These are phyloP conservation scores for Mycena indigotica DNA, from an alignment of 768 basidiomycete species.

Conservation along the genomic window DNA sequence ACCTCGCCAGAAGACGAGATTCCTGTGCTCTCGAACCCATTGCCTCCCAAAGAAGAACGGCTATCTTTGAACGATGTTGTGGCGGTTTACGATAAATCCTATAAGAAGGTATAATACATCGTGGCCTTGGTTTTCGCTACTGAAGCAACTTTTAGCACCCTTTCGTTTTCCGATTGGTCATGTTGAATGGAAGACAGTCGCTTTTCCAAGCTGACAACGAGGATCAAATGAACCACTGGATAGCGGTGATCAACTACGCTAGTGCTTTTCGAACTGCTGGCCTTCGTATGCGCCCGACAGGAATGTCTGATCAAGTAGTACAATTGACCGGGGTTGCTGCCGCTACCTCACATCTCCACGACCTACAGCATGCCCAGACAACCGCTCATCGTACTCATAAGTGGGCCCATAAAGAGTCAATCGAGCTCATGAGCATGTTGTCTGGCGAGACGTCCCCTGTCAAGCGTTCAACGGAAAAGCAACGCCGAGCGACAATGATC, in stretches of 20 bases:
- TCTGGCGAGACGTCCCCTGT: conserved; percentile 31
- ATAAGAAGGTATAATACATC: conserved; percentile 70
- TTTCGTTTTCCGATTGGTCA: conserved; percentile 75
- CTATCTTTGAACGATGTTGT: conserved; percentile 75
- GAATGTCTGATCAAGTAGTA: conserved; percentile 69
- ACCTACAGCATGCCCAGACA: conserved; percentile 47
- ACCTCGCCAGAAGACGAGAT: conserved; percentile 35
- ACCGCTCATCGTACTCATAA: conserved; percentile 29
- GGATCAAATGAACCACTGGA: conserved; percentile 85
- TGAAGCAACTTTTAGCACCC: conserved; percentile 50
- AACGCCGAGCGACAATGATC: conserved; percentile 33
- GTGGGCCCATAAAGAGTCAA: conserved; percentile 48
- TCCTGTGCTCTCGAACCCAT: conserved; percentile 39
- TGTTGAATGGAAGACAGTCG: conserved; percentile 78
- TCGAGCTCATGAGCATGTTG: conserved; percentile 45
- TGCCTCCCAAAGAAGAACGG: conserved; percentile 83
- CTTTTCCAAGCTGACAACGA: conserved; percentile 75
- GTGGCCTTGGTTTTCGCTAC: no score
- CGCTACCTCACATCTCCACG: conserved; percentile 80
- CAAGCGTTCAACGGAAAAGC: conserved; percentile 27
- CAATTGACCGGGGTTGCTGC: conserved; percentile 84
- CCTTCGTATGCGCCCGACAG: conserved; percentile 75
- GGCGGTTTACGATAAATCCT: conserved; percentile 78
- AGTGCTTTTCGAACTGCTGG: conserved; percentile 87
- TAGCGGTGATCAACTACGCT: conserved; percentile 90